Evolutionary conservation across 2,329 filamentous ascomycete genomes (phyloP), one percentile per base, ranked within the genome.

Genomic region (Aspergillus uvarum): DNA sequence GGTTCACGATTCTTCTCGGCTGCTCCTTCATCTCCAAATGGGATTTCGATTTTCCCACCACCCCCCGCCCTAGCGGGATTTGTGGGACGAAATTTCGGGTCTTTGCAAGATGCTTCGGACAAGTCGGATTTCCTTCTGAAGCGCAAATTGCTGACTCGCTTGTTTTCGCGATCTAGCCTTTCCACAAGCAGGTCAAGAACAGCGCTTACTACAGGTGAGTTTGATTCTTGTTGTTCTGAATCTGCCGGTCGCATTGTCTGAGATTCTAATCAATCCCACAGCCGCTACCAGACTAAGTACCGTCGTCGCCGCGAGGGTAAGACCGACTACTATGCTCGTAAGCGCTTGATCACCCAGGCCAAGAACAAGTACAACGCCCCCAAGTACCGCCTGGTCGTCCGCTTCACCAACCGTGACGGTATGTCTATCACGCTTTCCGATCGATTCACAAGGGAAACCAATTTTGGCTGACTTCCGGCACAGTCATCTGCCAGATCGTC

Each of bases 301-400:
- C 95, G 92, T 87, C 93, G 95, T 81, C 89, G 95, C 83, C 88
- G 91, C 72, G 79, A 89, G 77, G 95, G 95, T 80, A 99, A 99
- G 91, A 99, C 95, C 85, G 95, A 99, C 82, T 99, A 99, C 92
- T 98, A 97, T 82, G 95, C 95, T 80, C 94, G 95, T 82, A 98
- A 98, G 91, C 90, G 95, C 79, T 87, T 99, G 82, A 95, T 98
- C 87, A 93, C 92, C 85, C 95, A 99, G 88, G 95, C 95, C 85
- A 99, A 98, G 92, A 99, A 99, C 92, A 99, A 99, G 90, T 99
- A 98, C 90, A 96, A 96, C 85, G 90, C 95, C 68, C 95, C 95
- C 83, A 99, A 99, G 89, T 98, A 99, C 90, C 91, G 95, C 79
- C 90, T 99, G 78, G 95, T 99, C 71, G 92, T 99, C 80, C 95